These are phyloP conservation scores for Xylaria sp. DNA, from an alignment of 2,329 filamentous ascomycete species.

Conservation along the genomic window DNA sequence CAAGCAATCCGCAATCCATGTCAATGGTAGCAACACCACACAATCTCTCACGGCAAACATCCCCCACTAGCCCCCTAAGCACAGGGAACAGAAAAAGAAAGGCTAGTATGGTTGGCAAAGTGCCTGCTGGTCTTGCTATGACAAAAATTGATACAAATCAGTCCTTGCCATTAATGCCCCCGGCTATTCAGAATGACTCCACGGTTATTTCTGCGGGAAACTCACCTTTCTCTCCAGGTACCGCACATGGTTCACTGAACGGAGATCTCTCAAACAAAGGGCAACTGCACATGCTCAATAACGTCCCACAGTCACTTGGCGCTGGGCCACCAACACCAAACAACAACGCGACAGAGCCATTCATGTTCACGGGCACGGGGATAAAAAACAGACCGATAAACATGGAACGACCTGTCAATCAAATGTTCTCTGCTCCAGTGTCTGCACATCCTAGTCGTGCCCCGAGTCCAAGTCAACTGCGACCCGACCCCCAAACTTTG, in stretches of 20 bases:
- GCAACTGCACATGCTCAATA: constrained; percentile 44
- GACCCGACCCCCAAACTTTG: constrained; percentile 58
- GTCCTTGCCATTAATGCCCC: constrained; percentile 54
- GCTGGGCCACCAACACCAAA: constrained; percentile 75
- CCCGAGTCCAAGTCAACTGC: constrained; percentile 73
- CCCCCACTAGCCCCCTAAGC: constrained; percentile 72
- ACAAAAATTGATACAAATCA: constrained; percentile 76
- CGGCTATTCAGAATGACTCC: constrained; percentile 45
- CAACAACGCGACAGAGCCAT: constrained; percentile 62
- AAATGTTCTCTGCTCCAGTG: constrained; percentile 76
- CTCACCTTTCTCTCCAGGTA: constrained; percentile 65
- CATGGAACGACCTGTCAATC: constrained; percentile 72
- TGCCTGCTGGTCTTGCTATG: constrained; percentile 82
- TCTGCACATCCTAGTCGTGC: constrained; percentile 81
- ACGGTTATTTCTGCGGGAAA: constrained; percentile 54
- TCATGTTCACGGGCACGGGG: constrained; percentile 65
- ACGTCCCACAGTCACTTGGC: constrained; percentile 56
- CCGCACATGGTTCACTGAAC: constrained; percentile 57
- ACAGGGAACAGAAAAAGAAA: constrained; percentile 85
- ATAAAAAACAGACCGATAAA: constrained; percentile 69
- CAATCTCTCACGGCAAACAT: constrained; percentile 77
- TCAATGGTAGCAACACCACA: constrained; percentile 60
- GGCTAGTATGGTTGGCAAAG: constrained; percentile 73
- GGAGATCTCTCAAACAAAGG: constrained; percentile 51
- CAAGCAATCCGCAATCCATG: constrained; percentile 55